phyloP scores from a whole-genome alignment of 768 basidiomycete genomes.

The Baorangia bicolor region DNA sequence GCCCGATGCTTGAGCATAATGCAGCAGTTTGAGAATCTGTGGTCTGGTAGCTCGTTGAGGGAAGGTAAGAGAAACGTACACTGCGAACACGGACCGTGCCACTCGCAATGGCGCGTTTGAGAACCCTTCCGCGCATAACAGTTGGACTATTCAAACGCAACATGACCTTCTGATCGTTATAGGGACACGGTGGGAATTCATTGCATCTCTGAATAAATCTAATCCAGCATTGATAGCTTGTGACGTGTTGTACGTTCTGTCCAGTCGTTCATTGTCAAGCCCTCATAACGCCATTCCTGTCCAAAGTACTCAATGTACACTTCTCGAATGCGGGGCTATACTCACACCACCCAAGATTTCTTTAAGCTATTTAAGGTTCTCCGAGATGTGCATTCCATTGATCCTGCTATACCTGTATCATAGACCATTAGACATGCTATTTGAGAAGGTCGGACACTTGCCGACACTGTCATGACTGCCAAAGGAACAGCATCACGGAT shows the following conservation, averaged over 20 bases:
- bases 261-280: neutral
- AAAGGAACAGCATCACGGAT: neutral
- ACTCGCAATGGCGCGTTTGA: neutral
- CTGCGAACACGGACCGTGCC: neutral
- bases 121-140: neutral
- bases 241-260: neutral
- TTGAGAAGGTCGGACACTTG: neutral
- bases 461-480: neutral
- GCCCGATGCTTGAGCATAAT: neutral
- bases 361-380: neutral
- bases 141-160: neutral
- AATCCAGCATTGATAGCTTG: neutral
- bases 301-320: neutral
- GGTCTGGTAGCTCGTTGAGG: neutral
- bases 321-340: neutral
- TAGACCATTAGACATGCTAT: neutral
- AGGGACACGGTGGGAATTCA: too few relatives aligned
- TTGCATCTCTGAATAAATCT: neutral
- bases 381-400: neutral
- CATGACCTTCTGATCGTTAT: neutral
- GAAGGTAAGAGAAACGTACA: neutral
- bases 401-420: neutral
- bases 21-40: neutral
- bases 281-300: neutral
- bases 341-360: neutral